A percentile compares a stretch with the other conserved stretches of the same genome.
Evolutionary conservation across 768 basidiomycete species (phyloP).

Genomic region (Antrodiella citrinella): DNA sequence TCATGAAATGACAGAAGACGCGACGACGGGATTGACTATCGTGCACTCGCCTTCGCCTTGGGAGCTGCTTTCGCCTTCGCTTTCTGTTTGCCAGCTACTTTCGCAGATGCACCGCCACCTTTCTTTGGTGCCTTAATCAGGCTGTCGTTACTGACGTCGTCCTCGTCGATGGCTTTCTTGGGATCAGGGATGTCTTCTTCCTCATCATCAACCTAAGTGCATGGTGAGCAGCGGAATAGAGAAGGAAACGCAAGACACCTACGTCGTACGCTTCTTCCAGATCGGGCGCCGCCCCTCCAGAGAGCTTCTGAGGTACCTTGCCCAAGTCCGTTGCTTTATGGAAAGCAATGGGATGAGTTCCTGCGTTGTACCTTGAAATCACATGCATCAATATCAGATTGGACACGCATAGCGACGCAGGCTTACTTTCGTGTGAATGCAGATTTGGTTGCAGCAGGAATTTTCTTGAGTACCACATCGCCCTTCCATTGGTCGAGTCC

Average conservation of each 20-base stretch:
- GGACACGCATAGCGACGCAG: neutral
- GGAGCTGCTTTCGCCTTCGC: slow-evolving; percentile 23
- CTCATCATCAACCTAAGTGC: slow-evolving; percentile 27
- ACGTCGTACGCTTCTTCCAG: slow-evolving; percentile 89
- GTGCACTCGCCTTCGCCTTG: slow-evolving; percentile 12
- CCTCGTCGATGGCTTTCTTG: slow-evolving; percentile 27
- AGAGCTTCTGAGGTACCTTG: slow-evolving; percentile 73
- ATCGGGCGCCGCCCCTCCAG: slow-evolving; percentile 66
- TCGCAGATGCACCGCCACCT: slow-evolving; percentile 23
- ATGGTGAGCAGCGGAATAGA: slow-evolving; percentile 10
- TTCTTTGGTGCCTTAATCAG: slow-evolving; percentile 52
- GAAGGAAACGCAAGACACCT: slow-evolving; percentile 17
- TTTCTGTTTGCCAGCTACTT: slow-evolving; percentile 18
- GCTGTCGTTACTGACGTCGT: slow-evolving; percentile 48
- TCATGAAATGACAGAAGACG: too few relatives aligned
- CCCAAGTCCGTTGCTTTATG: slow-evolving; percentile 80
- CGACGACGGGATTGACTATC: too few relatives aligned
- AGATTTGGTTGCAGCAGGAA: slow-evolving; percentile 72
- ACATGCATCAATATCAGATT: neutral
- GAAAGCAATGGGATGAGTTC: slow-evolving; percentile 92
- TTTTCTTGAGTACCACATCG: slow-evolving; percentile 73
- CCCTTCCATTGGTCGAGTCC: slow-evolving; percentile 79
- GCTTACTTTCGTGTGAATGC: slow-evolving; percentile 79
- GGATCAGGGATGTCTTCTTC: slow-evolving; percentile 34
- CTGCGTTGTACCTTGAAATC: slow-evolving; percentile 70